A percentile compares a stretch with the other conserved stretches of the same genome.
Conservation (phyloP, 78 protist genomes). For the Dictyostelium firmibasis region DNA sequence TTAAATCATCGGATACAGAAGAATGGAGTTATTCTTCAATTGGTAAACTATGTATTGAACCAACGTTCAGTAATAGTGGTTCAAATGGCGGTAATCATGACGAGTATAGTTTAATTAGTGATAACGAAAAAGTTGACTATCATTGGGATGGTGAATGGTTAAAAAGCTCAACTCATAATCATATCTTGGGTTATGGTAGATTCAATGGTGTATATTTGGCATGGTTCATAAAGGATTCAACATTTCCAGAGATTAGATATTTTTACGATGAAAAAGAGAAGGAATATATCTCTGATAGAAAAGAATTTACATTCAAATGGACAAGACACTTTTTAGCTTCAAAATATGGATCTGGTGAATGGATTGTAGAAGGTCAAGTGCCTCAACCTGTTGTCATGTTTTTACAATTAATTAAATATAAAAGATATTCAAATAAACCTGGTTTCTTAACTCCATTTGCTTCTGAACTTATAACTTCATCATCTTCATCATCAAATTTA, state of each 20-base stretch:
- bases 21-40: slow-evolving; percentile 50
- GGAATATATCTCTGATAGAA: slow-evolving; percentile 24
- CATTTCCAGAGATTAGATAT: slow-evolving; percentile 31
- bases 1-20: slow-evolving; percentile 42
- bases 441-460: background rate
- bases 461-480: background rate
- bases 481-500: background rate
- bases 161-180: background rate
- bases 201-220: slow-evolving; percentile 74
- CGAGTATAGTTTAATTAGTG: background rate
- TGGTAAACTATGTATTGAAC: slow-evolving; percentile 29
- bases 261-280: slow-evolving; percentile 54
- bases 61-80: background rate
- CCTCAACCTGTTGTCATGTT: slow-evolving; percentile 71
- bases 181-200: slow-evolving; percentile 34
- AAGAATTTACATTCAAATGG: slow-evolving; percentile 48
- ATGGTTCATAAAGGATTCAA: slow-evolving; percentile 21
- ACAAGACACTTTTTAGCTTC: slow-evolving; percentile 63
- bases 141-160: slow-evolving; percentile 81
- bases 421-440: slow-evolving; percentile 11
- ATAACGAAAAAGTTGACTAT: slow-evolving; percentile 46
- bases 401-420: slow-evolving; percentile 31
- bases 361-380: slow-evolving; percentile 77
- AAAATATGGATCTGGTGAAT: slow-evolving; percentile 61
- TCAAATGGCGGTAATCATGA: background rate